Evolutionary conservation across 345 rosid genomes (phyloP).

Genomic region (Gynandropsis gynandra): DNA sequence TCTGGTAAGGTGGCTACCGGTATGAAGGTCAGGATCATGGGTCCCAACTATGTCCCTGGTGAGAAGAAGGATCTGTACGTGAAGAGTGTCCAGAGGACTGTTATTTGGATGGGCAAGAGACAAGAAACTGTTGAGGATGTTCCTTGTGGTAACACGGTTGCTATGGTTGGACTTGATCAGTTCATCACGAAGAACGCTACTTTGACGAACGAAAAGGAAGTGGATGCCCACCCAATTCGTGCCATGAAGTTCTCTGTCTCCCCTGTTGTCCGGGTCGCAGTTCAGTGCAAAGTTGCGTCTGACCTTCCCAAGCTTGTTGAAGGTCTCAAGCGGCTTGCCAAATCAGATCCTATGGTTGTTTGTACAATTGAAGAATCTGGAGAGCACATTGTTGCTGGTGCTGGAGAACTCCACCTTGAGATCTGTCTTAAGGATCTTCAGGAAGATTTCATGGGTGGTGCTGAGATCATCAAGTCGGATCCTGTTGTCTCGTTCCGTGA

Average conservation of each 20-base stretch:
- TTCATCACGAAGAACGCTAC: slow-evolving; percentile 71
- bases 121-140: slow-evolving; percentile 80
- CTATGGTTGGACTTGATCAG: slow-evolving; percentile 69
- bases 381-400: slow-evolving; percentile 74
- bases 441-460: slow-evolving; percentile 76
- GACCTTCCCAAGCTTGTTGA: slow-evolving; percentile 77
- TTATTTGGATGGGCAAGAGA: slow-evolving; percentile 81
- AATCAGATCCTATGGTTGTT: slow-evolving; percentile 77
- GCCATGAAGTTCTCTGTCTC: slow-evolving; percentile 83
- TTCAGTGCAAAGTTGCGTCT: slow-evolving; percentile 66
- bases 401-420: slow-evolving; percentile 68
- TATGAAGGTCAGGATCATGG: slow-evolving; percentile 70
- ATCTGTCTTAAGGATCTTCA: slow-evolving; percentile 65
- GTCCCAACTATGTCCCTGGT: slow-evolving; percentile 69
- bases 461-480: slow-evolving; percentile 52
- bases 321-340: slow-evolving; percentile 66
- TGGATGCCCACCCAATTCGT: slow-evolving; percentile 70
- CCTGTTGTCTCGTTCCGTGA: slow-evolving; percentile 75
- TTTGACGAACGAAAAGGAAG: slow-evolving; percentile 66
- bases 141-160: slow-evolving; percentile 77
- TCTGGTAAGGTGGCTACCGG: slow-evolving; percentile 61
- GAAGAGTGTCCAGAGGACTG: slow-evolving; percentile 50
- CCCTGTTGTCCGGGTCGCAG: slow-evolving; percentile 79
- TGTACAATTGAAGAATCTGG: slow-evolving; percentile 72
- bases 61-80: slow-evolving; percentile 48